phyloP scores from a whole-genome alignment of 2,329 filamentous ascomycete species.

The Clarireedia paspali region DNA sequence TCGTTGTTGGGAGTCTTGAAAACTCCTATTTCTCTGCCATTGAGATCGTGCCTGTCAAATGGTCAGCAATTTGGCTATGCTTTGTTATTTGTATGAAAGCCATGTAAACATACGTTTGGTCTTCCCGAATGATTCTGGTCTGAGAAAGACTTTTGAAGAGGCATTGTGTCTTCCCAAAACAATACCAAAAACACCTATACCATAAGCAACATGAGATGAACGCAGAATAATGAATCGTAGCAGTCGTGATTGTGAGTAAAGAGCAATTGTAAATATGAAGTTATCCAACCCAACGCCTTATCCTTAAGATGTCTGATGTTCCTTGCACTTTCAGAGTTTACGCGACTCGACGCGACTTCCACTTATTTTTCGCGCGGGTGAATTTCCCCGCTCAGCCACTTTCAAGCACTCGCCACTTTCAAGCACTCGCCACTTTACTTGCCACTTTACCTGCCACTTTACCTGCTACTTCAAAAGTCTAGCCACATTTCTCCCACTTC shows the following conservation, averaged over 20 bases:
- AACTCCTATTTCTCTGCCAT: conserved; percentile 28
- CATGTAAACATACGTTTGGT: conserved; percentile 18
- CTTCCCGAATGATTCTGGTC: conserved; percentile 29
- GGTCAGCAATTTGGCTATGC: neutral
- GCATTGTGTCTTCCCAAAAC: conserved; percentile 20
- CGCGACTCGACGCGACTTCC: neutral
- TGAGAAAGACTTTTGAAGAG: conserved; percentile 31
- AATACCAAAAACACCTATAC: neutral
- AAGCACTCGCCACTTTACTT: too few relatives aligned
- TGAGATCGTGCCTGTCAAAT: conserved; percentile 17
- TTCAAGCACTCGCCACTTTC: too few relatives aligned
- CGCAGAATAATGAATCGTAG: too few relatives aligned
- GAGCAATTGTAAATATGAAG: neutral
- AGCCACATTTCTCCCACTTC: too few relatives aligned
- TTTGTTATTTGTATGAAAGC: neutral
- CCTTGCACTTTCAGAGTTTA: neutral
- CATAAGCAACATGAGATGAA: too few relatives aligned
- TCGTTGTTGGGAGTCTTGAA: conserved; percentile 15
- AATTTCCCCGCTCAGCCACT: too few relatives aligned
- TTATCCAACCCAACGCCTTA: too few relatives aligned
- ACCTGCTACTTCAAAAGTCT: too few relatives aligned
- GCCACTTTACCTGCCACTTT: too few relatives aligned
- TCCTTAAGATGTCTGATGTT: neutral
- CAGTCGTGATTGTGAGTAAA: neutral
- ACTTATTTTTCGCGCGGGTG: neutral